phyloP scores from a whole-genome alignment of 1,284 basidiomycete genomes.

The Macrocybe sp. region DNA sequence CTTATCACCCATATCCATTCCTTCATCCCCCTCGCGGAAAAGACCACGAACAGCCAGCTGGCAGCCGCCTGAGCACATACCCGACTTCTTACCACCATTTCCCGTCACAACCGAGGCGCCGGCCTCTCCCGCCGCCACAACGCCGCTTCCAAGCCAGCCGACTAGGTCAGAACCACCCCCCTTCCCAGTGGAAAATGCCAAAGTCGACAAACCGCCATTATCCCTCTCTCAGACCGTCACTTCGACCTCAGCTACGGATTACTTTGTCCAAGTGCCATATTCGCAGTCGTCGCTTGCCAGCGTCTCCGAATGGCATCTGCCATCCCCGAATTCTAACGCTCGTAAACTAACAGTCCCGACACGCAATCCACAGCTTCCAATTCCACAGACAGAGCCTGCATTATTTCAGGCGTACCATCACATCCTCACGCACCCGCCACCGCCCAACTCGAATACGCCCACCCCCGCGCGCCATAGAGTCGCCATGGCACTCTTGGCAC shows the following conservation, averaged over 20 bases:
- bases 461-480: conserved; percentile 64
- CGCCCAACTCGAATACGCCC: conserved; percentile 32
- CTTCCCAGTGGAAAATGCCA: conserved; percentile 24
- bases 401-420: conserved; percentile 69
- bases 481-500: conserved; percentile 57
- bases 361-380: conserved; percentile 26
- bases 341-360: conserved; percentile 14
- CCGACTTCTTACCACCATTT: conserved; percentile 63
- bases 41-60: conserved; percentile 49
- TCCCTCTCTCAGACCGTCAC: conserved; percentile 38
- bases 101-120: conserved; percentile 36
- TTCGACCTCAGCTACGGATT: conserved; percentile 55
- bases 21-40: conserved; percentile 48
- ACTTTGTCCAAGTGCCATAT: conserved; percentile 64
- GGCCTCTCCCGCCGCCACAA: conserved; percentile 25
- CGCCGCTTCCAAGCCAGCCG: conserved; percentile 16
- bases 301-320: conserved; percentile 63
- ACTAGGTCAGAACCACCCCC: conserved; percentile 12
- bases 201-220: conserved; percentile 25
- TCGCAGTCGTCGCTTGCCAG: conserved; percentile 59
- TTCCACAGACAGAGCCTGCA: conserved; percentile 52
- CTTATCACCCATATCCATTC: conserved; percentile 54
- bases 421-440: conserved; percentile 59
- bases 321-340: conserved; percentile 30
- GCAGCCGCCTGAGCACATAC: conserved; percentile 58